Percentiles rank a stretch among this genome's conserved stretches.
Conservation (phyloP, 768 basidiomycete genomes). For the Lepiota venenata region DNA sequence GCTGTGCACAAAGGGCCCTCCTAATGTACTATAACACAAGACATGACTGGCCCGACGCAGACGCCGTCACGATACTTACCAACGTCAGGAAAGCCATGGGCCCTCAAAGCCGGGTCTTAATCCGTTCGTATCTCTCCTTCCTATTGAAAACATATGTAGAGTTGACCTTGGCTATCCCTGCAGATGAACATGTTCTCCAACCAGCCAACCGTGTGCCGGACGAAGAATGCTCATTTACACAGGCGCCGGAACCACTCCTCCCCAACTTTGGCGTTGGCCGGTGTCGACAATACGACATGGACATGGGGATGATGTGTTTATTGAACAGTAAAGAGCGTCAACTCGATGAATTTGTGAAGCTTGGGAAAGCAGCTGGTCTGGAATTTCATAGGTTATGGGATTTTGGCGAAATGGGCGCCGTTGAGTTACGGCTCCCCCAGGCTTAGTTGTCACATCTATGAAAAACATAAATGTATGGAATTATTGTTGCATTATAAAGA, state of each 20-base stretch:
- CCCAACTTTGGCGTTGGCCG: conserved; percentile 44
- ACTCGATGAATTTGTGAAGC: conserved; percentile 32
- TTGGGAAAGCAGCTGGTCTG: conserved; percentile 31
- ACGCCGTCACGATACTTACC: conserved; percentile 25
- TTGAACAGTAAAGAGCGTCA: conserved; percentile 43
- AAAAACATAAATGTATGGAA: too few species aligned
- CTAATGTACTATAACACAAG: conserved; percentile 14
- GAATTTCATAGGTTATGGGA: conserved; percentile 31
- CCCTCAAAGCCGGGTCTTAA: conserved; percentile 25
- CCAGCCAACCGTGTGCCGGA: conserved; percentile 18
- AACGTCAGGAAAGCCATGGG: conserved; percentile 31
- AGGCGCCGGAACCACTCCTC: conserved; percentile 42
- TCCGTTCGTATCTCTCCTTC: conserved; percentile 22
- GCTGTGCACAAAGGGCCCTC: not conserved
- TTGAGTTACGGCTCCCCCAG: conserved; percentile 14
- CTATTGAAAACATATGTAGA: not conserved
- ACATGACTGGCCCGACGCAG: conserved; percentile 33
- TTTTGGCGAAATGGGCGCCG: conserved; percentile 23
- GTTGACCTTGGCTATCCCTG: not conserved
- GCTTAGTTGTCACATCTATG: too few species aligned
- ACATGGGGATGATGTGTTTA: conserved; percentile 41
- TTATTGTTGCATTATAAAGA: too few species aligned
- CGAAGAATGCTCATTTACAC: conserved; percentile 11
- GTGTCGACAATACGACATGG: conserved; percentile 38
- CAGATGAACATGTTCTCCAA: conserved; percentile 36